Percentiles rank a stretch among this genome's conserved stretches.
Evolutionary conservation across 805 yeast species (phyloP).

Genomic region (Ogataea siamensis): DNA sequence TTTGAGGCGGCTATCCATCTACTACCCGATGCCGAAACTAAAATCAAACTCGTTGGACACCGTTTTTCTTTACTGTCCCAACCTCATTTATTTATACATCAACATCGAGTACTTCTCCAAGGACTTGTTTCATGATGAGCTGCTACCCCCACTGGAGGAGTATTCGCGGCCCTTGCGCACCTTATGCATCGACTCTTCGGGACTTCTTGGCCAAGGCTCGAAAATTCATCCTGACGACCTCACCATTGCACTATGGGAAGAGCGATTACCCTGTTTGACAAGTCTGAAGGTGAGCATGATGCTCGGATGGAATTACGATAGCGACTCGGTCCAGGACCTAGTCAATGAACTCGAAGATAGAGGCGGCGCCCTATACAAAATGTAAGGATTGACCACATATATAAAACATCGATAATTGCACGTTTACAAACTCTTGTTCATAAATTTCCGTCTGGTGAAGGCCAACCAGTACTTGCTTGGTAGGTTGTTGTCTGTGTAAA

Average conservation of each 20-base stretch:
- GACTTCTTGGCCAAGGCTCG: conserved; percentile 78
- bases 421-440: conserved; percentile 76
- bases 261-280: conserved; percentile 65
- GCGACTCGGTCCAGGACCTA: conserved; percentile 60
- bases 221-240: conserved; percentile 87
- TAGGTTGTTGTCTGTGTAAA: conserved; percentile 63
- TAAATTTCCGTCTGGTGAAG: conserved; percentile 89
- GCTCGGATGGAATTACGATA: conserved; percentile 79
- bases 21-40: conserved; percentile 87
- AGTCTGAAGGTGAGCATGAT: conserved; percentile 67
- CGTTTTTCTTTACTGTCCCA: conserved; percentile 74
- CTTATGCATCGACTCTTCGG: conserved; percentile 77
- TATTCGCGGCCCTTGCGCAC: conserved; percentile 49
- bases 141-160: conserved; percentile 35
- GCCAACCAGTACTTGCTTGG: conserved; percentile 97
- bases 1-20: conserved; percentile 60
- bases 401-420: conserved; percentile 1
- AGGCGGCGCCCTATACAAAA: conserved; percentile 67
- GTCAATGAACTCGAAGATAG: conserved; percentile 69
- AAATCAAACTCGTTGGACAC: conserved; percentile 68
- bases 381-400: conserved; percentile 20
- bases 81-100: conserved; percentile 57
- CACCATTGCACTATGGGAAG: conserved; percentile 78
- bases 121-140: conserved; percentile 48
- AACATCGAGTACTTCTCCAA: conserved; percentile 76